Evolutionary conservation across 345 rosid genomes (phyloP).

Genomic region (Populus alba): DNA sequence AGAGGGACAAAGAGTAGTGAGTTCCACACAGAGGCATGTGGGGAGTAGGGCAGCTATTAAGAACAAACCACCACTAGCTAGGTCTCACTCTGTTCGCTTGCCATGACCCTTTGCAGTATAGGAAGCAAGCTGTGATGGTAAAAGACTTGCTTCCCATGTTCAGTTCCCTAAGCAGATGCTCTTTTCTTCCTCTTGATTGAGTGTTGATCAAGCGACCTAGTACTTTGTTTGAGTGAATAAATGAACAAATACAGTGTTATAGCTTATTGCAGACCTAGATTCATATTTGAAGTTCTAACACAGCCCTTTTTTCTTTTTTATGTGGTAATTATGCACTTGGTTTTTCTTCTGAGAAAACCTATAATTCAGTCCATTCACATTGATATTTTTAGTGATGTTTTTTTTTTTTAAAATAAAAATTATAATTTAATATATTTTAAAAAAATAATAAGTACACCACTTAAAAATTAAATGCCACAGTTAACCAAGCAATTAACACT

Average conservation of each 20-base stretch:
- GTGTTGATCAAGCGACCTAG: not conserved
- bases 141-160: not conserved
- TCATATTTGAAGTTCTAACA: too few species aligned
- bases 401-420: too few species aligned
- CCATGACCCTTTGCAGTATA: slow-evolving; percentile 32
- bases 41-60: slow-evolving; percentile 31
- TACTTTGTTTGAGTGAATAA: not conserved
- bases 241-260: not conserved
- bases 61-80: slow-evolving; percentile 35
- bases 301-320: too few species aligned
- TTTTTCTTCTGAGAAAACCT: too few species aligned
- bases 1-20: slow-evolving; percentile 17
- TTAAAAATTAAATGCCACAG: too few species aligned
- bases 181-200: not conserved
- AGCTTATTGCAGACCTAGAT: too few species aligned
- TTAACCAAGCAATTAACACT: too few species aligned
- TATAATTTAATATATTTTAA: too few species aligned
- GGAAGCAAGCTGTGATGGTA: not conserved
- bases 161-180: not conserved
- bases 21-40: slow-evolving; percentile 33
- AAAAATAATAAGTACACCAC: too few species aligned
- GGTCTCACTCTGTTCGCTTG: slow-evolving; percentile 37
- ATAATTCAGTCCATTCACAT: too few species aligned
- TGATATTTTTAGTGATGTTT: too few species aligned
- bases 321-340: too few species aligned